Percentiles rank a stretch among this genome's conserved stretches.
phyloP scores from a whole-genome alignment of 2,329 filamentous ascomycete genomes.

The Raffaelea arxii region DNA sequence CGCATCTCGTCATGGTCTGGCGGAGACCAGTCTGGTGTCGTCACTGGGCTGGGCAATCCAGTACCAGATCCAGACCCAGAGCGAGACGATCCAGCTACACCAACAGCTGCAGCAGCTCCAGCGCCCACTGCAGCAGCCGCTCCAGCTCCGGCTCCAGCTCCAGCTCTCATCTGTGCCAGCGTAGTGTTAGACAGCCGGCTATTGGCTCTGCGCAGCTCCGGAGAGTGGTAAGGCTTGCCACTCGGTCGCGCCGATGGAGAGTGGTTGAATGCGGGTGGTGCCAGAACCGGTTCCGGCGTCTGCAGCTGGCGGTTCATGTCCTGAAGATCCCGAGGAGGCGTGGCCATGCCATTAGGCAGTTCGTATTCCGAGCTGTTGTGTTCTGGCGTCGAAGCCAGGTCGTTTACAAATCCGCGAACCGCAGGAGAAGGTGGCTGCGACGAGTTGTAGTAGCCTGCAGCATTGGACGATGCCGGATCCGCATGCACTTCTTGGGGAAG shows the following conservation, averaged over 20 bases:
- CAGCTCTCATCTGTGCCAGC: slow-evolving; percentile 72
- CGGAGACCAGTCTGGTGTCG: slow-evolving; percentile 17
- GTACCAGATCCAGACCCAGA: too few species aligned
- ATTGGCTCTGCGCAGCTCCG: slow-evolving; percentile 70
- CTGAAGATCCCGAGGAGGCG: slow-evolving; percentile 38
- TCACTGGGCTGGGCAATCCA: too few species aligned
- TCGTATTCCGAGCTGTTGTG: slow-evolving; percentile 50
- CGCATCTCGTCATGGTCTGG: slow-evolving; percentile 1
- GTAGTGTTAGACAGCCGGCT: slow-evolving; percentile 77
- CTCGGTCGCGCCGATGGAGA: slow-evolving; percentile 60
- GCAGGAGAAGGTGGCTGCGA: slow-evolving; percentile 19
- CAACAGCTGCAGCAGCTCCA: too few species aligned
- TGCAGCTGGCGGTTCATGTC: slow-evolving; percentile 44
- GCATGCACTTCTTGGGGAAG: slow-evolving; percentile 3
- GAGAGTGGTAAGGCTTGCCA: slow-evolving; percentile 61
- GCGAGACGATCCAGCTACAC: too few species aligned
- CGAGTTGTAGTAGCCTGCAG: not conserved
- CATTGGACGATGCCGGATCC: not conserved
- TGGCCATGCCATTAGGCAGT: slow-evolving; percentile 19
- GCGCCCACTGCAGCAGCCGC: too few species aligned
- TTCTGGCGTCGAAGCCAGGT: slow-evolving; percentile 38
- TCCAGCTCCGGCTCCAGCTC: too few species aligned
- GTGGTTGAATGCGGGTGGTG: slow-evolving; percentile 73
- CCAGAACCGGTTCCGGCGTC: slow-evolving; percentile 66
- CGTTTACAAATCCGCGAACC: slow-evolving; percentile 29